These are phyloP conservation scores for Sclerotinia borealis DNA, from an alignment of 2,329 filamentous ascomycete species.

Conservation along the genomic window DNA sequence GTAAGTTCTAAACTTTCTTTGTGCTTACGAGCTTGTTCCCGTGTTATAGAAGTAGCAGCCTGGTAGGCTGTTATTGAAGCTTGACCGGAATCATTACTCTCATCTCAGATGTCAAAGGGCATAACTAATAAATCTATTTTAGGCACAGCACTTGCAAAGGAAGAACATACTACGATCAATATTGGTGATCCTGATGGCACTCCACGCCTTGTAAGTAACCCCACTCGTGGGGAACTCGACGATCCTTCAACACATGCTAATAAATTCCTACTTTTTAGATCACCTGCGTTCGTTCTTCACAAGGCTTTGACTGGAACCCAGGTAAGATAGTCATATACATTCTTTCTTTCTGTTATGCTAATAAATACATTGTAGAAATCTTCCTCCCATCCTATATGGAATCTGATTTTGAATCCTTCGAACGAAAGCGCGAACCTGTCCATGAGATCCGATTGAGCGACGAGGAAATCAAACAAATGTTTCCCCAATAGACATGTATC, in stretches of 20 bases:
- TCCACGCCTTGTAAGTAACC: conserved; percentile 58
- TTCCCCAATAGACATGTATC: conserved; percentile 48
- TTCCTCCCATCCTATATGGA: conserved; percentile 75
- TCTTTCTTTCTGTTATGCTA: not conserved
- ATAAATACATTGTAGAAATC: conserved; percentile 50
- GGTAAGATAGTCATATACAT: conserved; percentile 39
- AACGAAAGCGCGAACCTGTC: conserved; percentile 70
- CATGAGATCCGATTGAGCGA: conserved; percentile 73
- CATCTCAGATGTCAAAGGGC: conserved; percentile 27
- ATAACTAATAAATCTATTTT: conserved; percentile 1
- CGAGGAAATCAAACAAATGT: conserved; percentile 64
- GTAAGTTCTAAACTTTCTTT: conserved; percentile 38
- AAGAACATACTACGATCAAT: conserved; percentile 76
- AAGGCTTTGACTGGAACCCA: conserved; percentile 80
- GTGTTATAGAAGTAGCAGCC: not conserved
- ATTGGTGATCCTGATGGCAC: conserved; percentile 69
- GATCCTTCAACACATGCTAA: conserved; percentile 11
- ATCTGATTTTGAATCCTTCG: conserved; percentile 67
- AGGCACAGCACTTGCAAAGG: conserved; percentile 67
- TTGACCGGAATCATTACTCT: conserved; percentile 1
- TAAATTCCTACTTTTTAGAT: conserved; percentile 46
- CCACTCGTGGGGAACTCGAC: not conserved
- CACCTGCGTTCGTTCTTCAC: conserved; percentile 71
- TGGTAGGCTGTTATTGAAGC: not conserved
- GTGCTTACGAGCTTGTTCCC: not conserved